phyloP scores from a whole-genome alignment of 2,329 filamentous ascomycete species.

The Sporothrix brasiliensis region DNA sequence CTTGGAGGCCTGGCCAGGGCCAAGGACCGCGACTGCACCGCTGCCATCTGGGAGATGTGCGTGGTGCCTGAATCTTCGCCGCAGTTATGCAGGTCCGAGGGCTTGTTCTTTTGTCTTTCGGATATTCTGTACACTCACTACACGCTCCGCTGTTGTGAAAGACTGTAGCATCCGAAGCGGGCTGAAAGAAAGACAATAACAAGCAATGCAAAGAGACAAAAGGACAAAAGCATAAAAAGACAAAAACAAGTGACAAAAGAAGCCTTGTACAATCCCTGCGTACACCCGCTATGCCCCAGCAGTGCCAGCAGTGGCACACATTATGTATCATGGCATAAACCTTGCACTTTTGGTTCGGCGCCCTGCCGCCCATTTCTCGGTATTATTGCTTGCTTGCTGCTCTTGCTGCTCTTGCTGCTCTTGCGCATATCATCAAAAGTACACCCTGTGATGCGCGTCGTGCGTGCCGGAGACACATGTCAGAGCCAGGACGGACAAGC shows the following conservation, averaged over 20 bases:
- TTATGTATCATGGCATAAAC: slow-evolving; percentile 8
- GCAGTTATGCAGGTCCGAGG: too few species aligned
- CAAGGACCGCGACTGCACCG: neutral
- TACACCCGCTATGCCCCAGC: neutral
- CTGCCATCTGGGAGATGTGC: neutral
- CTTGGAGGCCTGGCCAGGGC: neutral
- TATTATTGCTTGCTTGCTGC: neutral
- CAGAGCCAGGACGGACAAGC: neutral
- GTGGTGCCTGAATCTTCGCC: slow-evolving; percentile 1
- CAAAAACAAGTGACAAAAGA: neutral
- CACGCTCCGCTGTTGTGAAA: too few species aligned
- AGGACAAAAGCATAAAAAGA: neutral
- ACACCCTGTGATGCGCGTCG: neutral
- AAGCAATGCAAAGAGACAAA: too few species aligned
- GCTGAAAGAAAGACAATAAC: too few species aligned
- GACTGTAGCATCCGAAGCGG: too few species aligned
- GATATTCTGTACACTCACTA: too few species aligned
- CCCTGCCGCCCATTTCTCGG: neutral
- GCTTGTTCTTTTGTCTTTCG: neutral
- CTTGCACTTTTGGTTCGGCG: slow-evolving; percentile 4
- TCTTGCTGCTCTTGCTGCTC: neutral
- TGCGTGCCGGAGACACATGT: neutral
- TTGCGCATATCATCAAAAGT: neutral
- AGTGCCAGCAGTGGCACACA: neutral
- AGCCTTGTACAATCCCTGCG: neutral